A percentile compares a stretch with the other conserved stretches of the same genome.
phyloP scores from a whole-genome alignment of 2,329 filamentous ascomycete species.

The Phoma sp. region DNA sequence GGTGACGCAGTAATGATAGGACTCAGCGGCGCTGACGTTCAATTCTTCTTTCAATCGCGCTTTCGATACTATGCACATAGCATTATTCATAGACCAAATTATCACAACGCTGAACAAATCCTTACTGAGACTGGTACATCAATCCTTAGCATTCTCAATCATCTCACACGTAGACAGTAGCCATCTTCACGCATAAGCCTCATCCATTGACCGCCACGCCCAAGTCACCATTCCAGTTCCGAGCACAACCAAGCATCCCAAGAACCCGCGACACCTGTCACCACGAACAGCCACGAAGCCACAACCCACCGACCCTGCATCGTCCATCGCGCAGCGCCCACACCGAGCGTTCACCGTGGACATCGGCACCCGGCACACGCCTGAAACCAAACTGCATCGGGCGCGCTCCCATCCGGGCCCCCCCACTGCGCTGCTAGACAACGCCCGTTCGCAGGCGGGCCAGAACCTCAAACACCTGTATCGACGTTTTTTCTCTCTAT shows the following conservation, averaged over 20 bases:
- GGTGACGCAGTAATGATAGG: conserved; percentile 28
- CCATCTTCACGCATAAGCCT: no score
- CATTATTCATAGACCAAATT: conserved; percentile 15
- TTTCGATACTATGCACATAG: conserved; percentile 23
- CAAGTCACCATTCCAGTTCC: not conserved
- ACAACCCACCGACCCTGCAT: not conserved
- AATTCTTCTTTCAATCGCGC: conserved; percentile 9
- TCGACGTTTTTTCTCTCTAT: no score
- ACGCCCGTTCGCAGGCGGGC: not conserved
- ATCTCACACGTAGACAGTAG: not conserved
- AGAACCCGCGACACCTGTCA: conserved; percentile 10
- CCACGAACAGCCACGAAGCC: conserved; percentile 2
- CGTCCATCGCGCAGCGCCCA: no score
- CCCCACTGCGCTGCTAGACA: not conserved
- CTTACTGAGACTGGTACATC: not conserved
- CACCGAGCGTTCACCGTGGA: not conserved
- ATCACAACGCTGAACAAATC: not conserved
- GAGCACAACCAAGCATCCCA: conserved; percentile 7
- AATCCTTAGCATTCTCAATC: not conserved
- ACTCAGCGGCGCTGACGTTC: conserved; percentile 28
- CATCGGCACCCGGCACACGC: conserved; percentile 18
- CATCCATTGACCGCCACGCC: not conserved
- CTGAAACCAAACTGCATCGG: conserved; percentile 10
- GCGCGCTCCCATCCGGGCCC: conserved; percentile 1
- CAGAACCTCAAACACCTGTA: conserved; percentile 7